These are phyloP conservation scores for Tillandsia fasciculata DNA, from an alignment of 176 grass and related monocot genomes.

Conservation along the genomic window DNA sequence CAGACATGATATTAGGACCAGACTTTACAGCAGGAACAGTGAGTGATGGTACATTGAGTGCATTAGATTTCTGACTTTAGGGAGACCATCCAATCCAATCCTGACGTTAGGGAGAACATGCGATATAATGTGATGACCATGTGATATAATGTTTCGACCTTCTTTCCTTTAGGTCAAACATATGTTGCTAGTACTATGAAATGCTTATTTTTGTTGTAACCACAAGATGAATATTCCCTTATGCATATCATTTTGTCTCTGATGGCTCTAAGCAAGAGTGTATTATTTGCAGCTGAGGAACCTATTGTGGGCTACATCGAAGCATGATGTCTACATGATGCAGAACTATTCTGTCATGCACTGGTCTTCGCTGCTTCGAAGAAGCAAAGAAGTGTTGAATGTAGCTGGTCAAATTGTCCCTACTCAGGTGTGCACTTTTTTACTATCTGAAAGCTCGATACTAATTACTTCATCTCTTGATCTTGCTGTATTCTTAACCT, in stretches of 20 bases:
- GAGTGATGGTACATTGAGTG: too few species aligned
- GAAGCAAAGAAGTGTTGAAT: constrained; percentile 63
- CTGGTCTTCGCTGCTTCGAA: constrained; percentile 64
- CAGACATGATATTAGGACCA: too few species aligned
- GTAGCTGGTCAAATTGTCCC: constrained; percentile 53
- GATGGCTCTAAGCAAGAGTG: background rate
- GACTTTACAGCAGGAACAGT: too few species aligned
- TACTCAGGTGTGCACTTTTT: constrained; percentile 23
- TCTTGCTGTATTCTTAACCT: background rate
- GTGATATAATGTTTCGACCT: too few species aligned
- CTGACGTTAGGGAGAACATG: too few species aligned
- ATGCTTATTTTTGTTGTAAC: background rate
- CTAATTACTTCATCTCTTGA: background rate
- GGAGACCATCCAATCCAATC: too few species aligned
- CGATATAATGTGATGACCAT: background rate
- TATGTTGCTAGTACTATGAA: background rate
- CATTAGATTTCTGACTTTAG: too few species aligned
- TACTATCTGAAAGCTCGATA: background rate
- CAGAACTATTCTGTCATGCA: constrained; percentile 68
- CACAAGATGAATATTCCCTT: background rate
- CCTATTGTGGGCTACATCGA: constrained; percentile 81
- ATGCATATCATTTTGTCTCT: background rate
- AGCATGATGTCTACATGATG: constrained; percentile 92
- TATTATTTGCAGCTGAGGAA: constrained; percentile 61
- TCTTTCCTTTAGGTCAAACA: background rate